Conservation (phyloP, 1,284 basidiomycete genomes). For the Caloboletus firmus region DNA sequence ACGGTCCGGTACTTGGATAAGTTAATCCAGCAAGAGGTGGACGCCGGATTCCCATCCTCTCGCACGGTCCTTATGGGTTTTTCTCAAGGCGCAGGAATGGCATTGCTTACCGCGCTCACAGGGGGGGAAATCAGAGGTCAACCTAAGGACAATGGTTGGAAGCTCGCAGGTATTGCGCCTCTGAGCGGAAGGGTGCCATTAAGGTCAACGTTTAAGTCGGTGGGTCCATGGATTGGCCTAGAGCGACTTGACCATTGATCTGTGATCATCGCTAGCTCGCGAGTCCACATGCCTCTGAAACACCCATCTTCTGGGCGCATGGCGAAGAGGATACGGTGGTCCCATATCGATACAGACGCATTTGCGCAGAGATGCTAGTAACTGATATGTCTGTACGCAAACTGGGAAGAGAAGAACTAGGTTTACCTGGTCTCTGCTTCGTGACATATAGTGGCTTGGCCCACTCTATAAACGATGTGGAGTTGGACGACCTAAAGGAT, state of each 20-base stretch:
- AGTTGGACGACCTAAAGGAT: background rate
- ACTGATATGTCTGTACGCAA: background rate
- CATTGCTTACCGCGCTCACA: constrained; percentile 3
- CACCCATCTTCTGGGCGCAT: background rate
- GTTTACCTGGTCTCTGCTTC: constrained; percentile 5
- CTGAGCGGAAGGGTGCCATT: constrained; percentile 2
- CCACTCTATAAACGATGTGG: background rate
- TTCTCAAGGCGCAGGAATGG: constrained; percentile 9
- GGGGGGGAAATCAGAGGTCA: background rate
- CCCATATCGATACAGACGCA: background rate
- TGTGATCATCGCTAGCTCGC: background rate
- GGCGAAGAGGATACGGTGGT: constrained; percentile 3
- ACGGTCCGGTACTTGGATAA: background rate
- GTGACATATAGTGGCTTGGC: background rate
- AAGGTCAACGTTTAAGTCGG: background rate
- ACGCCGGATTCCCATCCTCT: constrained; percentile 1
- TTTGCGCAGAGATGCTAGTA: constrained; percentile 2
- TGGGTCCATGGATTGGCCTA: background rate
- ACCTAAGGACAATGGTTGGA: background rate
- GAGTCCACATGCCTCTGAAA: background rate
- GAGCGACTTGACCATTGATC: background rate
- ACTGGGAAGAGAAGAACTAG: background rate
- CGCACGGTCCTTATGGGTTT: constrained; percentile 4
- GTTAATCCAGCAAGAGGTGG: constrained; percentile 4
- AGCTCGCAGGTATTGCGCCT: constrained; percentile 7